Percentiles rank a stretch among this genome's conserved stretches.
These are phyloP conservation scores for Botrytis porri DNA, from an alignment of 2,329 filamentous ascomycete genomes.

Conservation along the genomic window DNA sequence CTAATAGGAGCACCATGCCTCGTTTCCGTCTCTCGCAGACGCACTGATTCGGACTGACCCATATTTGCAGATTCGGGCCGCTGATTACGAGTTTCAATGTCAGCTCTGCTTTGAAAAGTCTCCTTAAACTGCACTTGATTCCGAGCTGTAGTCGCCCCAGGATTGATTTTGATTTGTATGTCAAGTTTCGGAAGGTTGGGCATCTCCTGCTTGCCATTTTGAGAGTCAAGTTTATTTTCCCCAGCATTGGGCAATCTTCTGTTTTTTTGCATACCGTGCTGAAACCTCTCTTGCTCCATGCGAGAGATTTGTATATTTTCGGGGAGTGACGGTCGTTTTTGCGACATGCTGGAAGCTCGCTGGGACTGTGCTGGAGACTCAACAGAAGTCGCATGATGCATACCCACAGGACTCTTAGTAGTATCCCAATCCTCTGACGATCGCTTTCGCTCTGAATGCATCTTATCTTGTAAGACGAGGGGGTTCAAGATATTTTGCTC, in stretches of 20 bases:
- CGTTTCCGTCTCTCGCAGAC: not conserved
- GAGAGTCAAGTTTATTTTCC: not conserved
- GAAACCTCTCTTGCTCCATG: not conserved
- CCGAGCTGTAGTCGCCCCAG: not conserved
- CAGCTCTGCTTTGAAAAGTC: not conserved
- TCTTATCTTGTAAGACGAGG: not conserved
- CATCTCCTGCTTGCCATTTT: not conserved
- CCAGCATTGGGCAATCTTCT: not conserved
- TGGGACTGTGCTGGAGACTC: not conserved
- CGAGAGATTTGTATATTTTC: not conserved
- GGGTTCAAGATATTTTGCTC: not conserved
- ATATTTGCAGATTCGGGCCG: not conserved
- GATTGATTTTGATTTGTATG: not conserved
- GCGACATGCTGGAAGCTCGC: not conserved
- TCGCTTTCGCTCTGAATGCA: not conserved
- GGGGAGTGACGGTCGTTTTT: not conserved
- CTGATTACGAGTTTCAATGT: not conserved
- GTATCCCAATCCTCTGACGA: not conserved
- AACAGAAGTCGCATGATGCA: not conserved
- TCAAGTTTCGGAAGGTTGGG: not conserved
- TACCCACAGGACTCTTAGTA: not conserved
- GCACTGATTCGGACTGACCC: not conserved
- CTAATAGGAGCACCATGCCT: not conserved
- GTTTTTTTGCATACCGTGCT: not conserved
- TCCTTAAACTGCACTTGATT: not conserved